Evolutionary conservation across 176 grass and related monocot species (phyloP).

Genomic region (Paspalum vaginatum): DNA sequence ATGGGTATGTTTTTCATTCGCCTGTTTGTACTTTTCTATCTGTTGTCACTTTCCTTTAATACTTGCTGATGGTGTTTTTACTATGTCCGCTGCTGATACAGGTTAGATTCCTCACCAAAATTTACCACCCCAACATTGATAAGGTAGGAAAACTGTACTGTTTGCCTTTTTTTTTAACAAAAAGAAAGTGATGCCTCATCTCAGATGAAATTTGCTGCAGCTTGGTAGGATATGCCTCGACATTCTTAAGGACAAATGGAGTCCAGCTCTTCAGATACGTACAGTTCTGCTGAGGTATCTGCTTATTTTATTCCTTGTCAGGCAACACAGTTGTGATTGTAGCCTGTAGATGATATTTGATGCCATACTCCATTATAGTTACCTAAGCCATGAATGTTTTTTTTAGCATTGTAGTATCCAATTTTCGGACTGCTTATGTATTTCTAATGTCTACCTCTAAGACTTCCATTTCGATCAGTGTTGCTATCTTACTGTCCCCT

Average conservation of each 20-base stretch:
- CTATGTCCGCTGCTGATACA: constrained; percentile 36
- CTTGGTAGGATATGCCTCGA: constrained; percentile 92
- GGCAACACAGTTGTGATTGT: neutral
- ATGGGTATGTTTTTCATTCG: neutral
- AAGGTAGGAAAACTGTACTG: constrained; percentile 54
- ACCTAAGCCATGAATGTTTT: neutral
- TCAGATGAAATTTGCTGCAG: constrained; percentile 40
- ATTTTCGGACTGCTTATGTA: neutral
- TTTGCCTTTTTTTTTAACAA: neutral
- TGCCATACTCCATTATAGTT: neutral
- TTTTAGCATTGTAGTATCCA: neutral
- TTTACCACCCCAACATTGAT: constrained; percentile 95
- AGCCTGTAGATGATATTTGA: neutral
- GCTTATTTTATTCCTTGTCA: neutral
- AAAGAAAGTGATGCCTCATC: neutral
- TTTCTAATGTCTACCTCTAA: constrained; percentile 3
- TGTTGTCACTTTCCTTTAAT: neutral
- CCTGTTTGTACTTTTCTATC: constrained; percentile 8
- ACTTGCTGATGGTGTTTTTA: constrained; percentile 4
- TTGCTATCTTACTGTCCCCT: constrained; percentile 28
- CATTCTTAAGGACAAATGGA: constrained; percentile 94
- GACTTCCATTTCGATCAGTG: neutral
- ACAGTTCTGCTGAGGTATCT: constrained; percentile 81
- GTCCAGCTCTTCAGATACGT: constrained; percentile 85
- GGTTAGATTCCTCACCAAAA: constrained; percentile 96